Conservation (phyloP, 495 filamentous ascomycete species). For the Chaetomidium leptoderma region DNA sequence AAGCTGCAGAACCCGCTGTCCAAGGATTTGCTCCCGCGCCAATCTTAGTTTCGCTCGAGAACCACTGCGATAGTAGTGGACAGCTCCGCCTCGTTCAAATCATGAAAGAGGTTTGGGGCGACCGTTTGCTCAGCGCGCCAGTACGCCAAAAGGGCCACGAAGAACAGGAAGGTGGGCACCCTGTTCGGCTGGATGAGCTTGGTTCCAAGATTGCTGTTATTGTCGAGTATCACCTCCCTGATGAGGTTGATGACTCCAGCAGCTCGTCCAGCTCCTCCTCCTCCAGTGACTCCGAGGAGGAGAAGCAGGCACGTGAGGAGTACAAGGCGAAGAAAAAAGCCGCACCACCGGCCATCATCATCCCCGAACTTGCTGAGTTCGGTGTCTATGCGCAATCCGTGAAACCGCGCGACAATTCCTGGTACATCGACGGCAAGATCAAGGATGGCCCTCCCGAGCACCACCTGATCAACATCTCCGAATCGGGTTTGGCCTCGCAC, state of each 20-base stretch:
- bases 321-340: constrained; percentile 43
- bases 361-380: constrained; percentile 51
- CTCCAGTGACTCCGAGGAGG: constrained; percentile 39
- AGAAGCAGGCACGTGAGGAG: constrained; percentile 34
- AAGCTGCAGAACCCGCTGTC: constrained; percentile 28
- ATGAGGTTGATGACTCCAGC: constrained; percentile 34
- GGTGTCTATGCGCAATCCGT: constrained; percentile 56
- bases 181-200: constrained; percentile 44
- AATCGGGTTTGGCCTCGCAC: constrained; percentile 42
- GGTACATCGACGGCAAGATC: constrained; percentile 38
- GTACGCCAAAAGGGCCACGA: constrained; percentile 41
- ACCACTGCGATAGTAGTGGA: constrained; percentile 46
- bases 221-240: constrained; percentile 52
- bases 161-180: constrained; percentile 35
- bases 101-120: constrained; percentile 51
- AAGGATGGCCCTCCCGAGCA: constrained; percentile 45
- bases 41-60: constrained; percentile 52
- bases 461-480: constrained; percentile 56
- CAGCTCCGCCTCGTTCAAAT: constrained; percentile 49
- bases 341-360: constrained; percentile 35
- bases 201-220: constrained; percentile 52
- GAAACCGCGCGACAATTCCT: constrained; percentile 51
- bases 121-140: constrained; percentile 46
- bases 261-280: constrained; percentile 25
- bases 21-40: constrained; percentile 42